Percentiles rank a stretch among this genome's conserved stretches.
These are phyloP conservation scores for Bauhinia variegata DNA, from an alignment of 306 rosid genomes.

Conservation along the genomic window DNA sequence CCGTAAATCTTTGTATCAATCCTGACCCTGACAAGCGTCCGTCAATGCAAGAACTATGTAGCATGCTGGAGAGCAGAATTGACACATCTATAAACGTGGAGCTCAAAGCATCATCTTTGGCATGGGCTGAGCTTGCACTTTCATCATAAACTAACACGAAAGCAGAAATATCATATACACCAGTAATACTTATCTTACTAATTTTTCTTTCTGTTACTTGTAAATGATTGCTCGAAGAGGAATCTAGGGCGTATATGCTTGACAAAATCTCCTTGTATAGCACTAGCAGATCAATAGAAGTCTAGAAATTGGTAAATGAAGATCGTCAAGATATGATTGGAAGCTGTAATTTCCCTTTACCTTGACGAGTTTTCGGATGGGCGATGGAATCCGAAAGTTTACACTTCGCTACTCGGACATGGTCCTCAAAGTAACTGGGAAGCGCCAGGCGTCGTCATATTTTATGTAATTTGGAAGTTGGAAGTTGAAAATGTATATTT, in stretches of 20 bases:
- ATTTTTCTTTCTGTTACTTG: slow-evolving; percentile 47
- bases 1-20: slow-evolving; percentile 68
- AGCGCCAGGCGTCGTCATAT: too few species aligned
- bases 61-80: slow-evolving; percentile 77
- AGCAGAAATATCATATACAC: slow-evolving; percentile 49
- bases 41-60: slow-evolving; percentile 68
- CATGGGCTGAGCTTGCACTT: slow-evolving; percentile 99
- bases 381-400: too few species aligned
- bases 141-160: slow-evolving; percentile 57
- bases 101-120: slow-evolving; percentile 82
- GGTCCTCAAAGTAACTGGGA: too few species aligned
- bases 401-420: too few species aligned
- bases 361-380: too few species aligned
- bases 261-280: slow-evolving; percentile 60
- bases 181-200: slow-evolving; percentile 38
- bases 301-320: slow-evolving; percentile 32
- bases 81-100: slow-evolving; percentile 80
- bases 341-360: too few species aligned
- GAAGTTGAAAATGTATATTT: too few species aligned
- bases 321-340: slow-evolving; percentile 14
- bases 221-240: slow-evolving; percentile 61
- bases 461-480: too few species aligned
- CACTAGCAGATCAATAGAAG: slow-evolving; percentile 25
- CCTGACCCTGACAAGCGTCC: slow-evolving; percentile 61
- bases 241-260: too few species aligned